Percentiles rank a stretch among this genome's conserved stretches.
Conservation (phyloP, 495 filamentous ascomycete species). For the Filosporella fistucella region DNA sequence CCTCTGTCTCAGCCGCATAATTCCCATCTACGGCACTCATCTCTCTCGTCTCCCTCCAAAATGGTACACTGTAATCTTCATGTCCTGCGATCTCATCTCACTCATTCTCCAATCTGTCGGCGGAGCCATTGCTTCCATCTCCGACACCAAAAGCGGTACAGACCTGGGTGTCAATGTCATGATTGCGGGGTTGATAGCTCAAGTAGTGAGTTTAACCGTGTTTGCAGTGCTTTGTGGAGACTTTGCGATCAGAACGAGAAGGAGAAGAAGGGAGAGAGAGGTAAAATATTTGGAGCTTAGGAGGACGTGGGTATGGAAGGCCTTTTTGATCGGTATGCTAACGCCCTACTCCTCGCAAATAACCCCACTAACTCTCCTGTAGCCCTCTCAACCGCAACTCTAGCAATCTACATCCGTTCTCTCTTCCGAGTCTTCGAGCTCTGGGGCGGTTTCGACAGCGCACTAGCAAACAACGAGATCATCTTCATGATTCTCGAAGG, state of each 20-base stretch:
- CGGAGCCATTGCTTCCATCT: conserved; percentile 40
- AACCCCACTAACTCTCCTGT: conserved; percentile 6
- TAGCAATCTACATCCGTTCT: conserved; percentile 31
- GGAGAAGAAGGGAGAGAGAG: neutral
- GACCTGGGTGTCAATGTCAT: conserved; percentile 6
- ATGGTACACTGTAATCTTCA: conserved; percentile 40
- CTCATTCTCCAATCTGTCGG: conserved; percentile 58
- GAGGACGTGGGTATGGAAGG: too few relatives aligned
- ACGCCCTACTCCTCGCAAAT: too few relatives aligned
- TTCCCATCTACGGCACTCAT: conserved; percentile 49
- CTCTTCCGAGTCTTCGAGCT: conserved; percentile 31
- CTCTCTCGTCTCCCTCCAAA: conserved; percentile 55
- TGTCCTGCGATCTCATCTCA: conserved; percentile 40
- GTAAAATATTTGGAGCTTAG: conserved; percentile 5
- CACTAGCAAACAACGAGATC: conserved; percentile 43
- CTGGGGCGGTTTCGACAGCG: conserved; percentile 26
- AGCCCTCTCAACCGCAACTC: conserved; percentile 13
- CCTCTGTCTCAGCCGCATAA: conserved; percentile 55
- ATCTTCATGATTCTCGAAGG: conserved; percentile 54
- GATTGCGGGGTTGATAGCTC: conserved; percentile 6
- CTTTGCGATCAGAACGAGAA: conserved; percentile 1
- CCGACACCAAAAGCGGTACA: conserved; percentile 2
- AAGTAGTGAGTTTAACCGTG: conserved; percentile 17
- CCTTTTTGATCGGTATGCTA: too few relatives aligned
- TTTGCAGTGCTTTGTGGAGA: conserved; percentile 7